phyloP scores from a whole-genome alignment of 177 flowering plant genomes.

The Tripterygium wilfordii region DNA sequence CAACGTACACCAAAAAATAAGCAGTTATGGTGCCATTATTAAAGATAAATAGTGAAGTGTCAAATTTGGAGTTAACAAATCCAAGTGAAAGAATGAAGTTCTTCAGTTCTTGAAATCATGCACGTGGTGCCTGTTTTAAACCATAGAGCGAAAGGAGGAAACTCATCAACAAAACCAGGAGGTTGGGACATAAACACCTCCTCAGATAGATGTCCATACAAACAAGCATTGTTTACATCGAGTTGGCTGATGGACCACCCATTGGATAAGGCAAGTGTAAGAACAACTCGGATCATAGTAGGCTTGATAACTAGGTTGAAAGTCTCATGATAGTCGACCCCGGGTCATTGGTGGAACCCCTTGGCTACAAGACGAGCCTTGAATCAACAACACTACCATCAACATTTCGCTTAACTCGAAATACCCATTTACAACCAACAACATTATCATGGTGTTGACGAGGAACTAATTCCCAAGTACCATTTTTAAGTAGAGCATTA shows the following conservation, averaged over 20 bases:
- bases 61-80: background rate
- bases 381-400: background rate
- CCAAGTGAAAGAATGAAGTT: background rate
- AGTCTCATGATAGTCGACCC: background rate
- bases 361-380: background rate
- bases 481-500: background rate
- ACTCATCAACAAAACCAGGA: background rate
- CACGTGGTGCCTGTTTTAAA: background rate
- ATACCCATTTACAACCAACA: background rate
- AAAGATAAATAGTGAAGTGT: background rate
- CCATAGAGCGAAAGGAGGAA: background rate
- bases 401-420: background rate
- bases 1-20: background rate
- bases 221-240: background rate
- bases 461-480: background rate
- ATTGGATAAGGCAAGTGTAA: background rate
- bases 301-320: background rate
- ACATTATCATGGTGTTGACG: background rate
- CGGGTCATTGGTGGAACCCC: background rate
- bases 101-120: background rate
- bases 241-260: background rate
- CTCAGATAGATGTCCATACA: background rate
- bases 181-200: background rate
- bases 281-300: background rate
- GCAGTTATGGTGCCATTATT: no score